These are phyloP conservation scores for Plasmodium berghei DNA, from an alignment of 169 alveolate species.

Conservation along the genomic window DNA sequence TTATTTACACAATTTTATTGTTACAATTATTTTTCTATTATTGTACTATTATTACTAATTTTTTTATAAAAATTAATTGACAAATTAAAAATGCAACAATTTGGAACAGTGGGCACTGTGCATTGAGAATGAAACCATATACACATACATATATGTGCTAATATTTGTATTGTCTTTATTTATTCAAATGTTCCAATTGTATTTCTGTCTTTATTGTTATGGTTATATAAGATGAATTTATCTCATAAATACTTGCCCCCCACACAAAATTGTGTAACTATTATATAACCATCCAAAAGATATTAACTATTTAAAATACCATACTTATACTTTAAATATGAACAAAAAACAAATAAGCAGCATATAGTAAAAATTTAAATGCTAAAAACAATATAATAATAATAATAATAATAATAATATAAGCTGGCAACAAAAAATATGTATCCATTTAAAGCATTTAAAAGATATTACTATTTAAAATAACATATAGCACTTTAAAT, in stretches of 20 bases:
- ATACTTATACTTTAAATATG: background rate
- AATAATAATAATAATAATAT: no score
- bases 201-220: background rate
- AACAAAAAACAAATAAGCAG: background rate
- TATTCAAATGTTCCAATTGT: background rate
- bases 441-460: no score
- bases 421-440: no score
- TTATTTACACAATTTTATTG: background rate
- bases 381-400: no score
- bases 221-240: background rate
- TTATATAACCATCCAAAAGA: background rate
- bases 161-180: background rate
- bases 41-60: no score
- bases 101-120: no score
- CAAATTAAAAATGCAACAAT: no score
- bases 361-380: no score
- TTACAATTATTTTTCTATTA: no score
- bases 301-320: background rate
- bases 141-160: conserved; percentile 13
- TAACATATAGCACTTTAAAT: no score
- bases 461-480: no score
- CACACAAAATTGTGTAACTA: background rate
- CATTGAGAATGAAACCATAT: background rate
- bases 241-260: background rate
- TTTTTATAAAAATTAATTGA: no score